Percentiles rank a stretch among this genome's conserved stretches.
Evolutionary conservation across 352 stramenopile genomes (phyloP).

Genomic region (Pythium myriotylum): DNA sequence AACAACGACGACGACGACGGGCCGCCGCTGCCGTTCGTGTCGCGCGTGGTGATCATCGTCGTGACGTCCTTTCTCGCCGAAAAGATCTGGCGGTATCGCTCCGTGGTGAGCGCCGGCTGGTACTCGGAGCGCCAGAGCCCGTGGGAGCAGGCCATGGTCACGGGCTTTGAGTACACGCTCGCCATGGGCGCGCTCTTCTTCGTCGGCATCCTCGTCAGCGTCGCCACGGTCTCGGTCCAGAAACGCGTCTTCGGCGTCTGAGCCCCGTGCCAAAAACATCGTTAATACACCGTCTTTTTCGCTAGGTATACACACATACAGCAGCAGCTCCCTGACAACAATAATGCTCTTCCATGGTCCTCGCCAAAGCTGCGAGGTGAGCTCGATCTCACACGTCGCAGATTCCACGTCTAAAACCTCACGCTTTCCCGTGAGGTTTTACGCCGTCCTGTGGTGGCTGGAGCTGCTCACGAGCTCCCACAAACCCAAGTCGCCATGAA

Average conservation of each 20-base stretch:
- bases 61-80: slow-evolving; percentile 75
- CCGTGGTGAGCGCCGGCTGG: slow-evolving; percentile 58
- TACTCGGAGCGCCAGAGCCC: slow-evolving; percentile 62
- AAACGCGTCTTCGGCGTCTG: slow-evolving; percentile 21
- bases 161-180: slow-evolving; percentile 74
- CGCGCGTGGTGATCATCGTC: slow-evolving; percentile 62
- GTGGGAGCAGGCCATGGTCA: slow-evolving; percentile 66
- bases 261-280: not conserved
- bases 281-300: too few relatives aligned
- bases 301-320: too few relatives aligned
- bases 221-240: slow-evolving; percentile 35
- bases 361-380: too few relatives aligned
- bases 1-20: slow-evolving; percentile 6
- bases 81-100: slow-evolving; percentile 82
- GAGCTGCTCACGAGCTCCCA: slow-evolving; percentile 7
- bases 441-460: slow-evolving; percentile 11
- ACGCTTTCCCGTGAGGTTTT: slow-evolving; percentile 24
- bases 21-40: slow-evolving; percentile 39
- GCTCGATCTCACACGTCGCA: slow-evolving; percentile 26
- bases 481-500: slow-evolving; percentile 71
- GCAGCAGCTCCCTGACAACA: too few relatives aligned
- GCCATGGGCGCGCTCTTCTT: slow-evolving; percentile 81
- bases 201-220: slow-evolving; percentile 64
- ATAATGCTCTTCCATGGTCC: too few relatives aligned
- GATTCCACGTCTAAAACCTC: slow-evolving; percentile 16